A percentile compares a stretch with the other conserved stretches of the same genome.
These are phyloP conservation scores for Capsicum chinense DNA, from an alignment of 257 asterid species.

Conservation along the genomic window DNA sequence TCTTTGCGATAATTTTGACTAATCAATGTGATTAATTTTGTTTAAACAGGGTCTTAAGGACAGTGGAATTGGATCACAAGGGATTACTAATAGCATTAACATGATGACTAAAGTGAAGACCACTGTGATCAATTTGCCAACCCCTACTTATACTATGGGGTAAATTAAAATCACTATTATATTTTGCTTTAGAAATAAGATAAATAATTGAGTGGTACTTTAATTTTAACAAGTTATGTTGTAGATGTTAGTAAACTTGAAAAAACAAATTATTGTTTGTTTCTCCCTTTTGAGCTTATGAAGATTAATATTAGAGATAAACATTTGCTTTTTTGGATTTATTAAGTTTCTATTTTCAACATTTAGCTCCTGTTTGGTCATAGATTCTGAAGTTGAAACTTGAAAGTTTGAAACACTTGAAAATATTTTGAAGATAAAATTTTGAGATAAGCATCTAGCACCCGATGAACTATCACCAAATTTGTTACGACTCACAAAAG, in stretches of 20 bases:
- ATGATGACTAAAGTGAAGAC: conserved; percentile 97
- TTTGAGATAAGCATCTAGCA: too few relatives aligned
- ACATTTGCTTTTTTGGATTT: neutral
- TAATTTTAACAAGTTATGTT: neutral
- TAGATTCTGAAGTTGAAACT: too few relatives aligned
- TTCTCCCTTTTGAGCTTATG: conserved; percentile 19
- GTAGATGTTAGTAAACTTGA: neutral
- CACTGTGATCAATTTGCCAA: conserved; percentile 95
- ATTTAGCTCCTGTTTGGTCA: neutral
- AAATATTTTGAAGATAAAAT: too few relatives aligned
- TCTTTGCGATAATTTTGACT: neutral
- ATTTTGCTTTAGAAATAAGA: conserved; percentile 5
- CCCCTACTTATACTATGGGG: conserved; percentile 92
- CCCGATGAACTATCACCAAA: too few relatives aligned
- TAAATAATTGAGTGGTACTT: neutral
- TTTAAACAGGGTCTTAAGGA: conserved; percentile 83
- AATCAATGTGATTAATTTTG: neutral
- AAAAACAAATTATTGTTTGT: neutral
- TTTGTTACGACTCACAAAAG: too few relatives aligned
- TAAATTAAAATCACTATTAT: conserved; percentile 32
- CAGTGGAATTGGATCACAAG: conserved; percentile 98
- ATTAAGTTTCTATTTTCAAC: neutral
- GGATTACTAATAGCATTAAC: conserved; percentile 93
- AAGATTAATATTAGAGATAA: neutral
- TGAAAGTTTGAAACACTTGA: too few relatives aligned